Base-by-base conservation (phyloP, 306 rosid species). In the Inga oerstediana region DNA sequence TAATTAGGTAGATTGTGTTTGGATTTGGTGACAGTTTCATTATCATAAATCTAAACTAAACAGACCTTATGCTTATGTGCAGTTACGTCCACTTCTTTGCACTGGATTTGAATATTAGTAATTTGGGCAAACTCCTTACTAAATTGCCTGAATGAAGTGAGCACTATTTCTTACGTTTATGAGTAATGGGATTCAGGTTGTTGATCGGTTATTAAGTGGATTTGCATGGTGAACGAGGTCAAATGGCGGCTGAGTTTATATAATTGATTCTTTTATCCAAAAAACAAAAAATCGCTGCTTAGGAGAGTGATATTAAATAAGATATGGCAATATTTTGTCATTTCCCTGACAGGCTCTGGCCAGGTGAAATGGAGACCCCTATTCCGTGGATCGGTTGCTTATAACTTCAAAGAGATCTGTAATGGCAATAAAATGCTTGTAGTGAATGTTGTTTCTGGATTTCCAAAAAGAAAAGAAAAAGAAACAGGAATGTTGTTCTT, bases 101-200 rank as follows among this genome's bases (percentile, higher is more conserved):
- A 76, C 13, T 86, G 77, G 84, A 77, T 77, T 76, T 78, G 76
- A 81, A 74, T 68, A 10, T 75, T 75, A 11, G 45, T 74, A 17
- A 44, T 73, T 81, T 80, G 76, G 79, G 75, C 76, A 76, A 74
- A 74, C 13, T 48, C 7, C 74, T 45, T 22, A 5, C n/a, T 70
- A 11, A 22, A 61, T 61, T 61, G 35, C 34, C 72, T 75, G 78
- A 30, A 41, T 85, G 85, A 65, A 78, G 72, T 72, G 58, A 79
- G 75, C 30, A 70, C 84, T 78, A 41, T 76, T 84, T 69, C 74
- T 80, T 35, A 22, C 22, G 49, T 73, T 74, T 32, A 48, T 59
- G 52, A 43, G 14, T 65, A 74, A 54, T 78, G 35, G 41, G 85
- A 78, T 75, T 61, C 30, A 75, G 74, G 32, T 69, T 41, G 15